Percentiles rank a stretch among this genome's conserved stretches.
These are phyloP conservation scores for Chrysoporthe deuterocubensis DNA, from an alignment of 2,329 filamentous ascomycete species.

Conservation along the genomic window DNA sequence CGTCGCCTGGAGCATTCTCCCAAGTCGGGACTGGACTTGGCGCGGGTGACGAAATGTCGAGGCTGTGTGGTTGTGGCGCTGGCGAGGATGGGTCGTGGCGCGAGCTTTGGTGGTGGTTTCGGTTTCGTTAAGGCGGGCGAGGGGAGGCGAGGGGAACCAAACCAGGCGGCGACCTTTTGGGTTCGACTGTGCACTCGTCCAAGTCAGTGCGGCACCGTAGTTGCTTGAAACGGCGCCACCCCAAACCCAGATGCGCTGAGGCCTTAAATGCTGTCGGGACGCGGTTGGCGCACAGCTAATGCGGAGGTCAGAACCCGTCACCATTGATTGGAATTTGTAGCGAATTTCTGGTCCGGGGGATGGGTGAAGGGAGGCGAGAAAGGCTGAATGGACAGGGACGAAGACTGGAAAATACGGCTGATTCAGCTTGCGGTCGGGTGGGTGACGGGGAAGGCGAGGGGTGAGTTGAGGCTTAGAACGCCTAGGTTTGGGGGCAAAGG, in stretches of 20 bases:
- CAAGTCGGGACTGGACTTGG: conserved; percentile 2
- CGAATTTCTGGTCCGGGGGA: neutral
- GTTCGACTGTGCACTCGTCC: conserved; percentile 1
- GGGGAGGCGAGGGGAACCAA: neutral
- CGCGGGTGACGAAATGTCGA: conserved; percentile 30
- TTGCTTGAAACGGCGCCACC: neutral
- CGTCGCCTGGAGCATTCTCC: conserved; percentile 24
- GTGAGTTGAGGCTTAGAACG: neutral
- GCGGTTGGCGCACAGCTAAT: conserved; percentile 4
- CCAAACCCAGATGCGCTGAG: neutral
- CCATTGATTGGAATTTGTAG: neutral
- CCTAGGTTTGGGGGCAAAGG: conserved; percentile 5
- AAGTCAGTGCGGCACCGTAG: neutral
- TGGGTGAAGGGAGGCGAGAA: conserved; percentile 7
- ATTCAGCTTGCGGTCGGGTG: conserved; percentile 6
- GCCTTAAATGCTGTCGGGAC: neutral
- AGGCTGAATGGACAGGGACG: neutral
- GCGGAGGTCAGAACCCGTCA: neutral
- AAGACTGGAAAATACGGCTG: conserved; percentile 1
- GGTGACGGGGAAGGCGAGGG: neutral
- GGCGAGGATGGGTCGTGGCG: conserved; percentile 28
- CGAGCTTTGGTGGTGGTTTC: conserved; percentile 26
- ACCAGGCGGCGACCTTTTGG: neutral
- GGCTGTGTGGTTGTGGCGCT: conserved; percentile 30
- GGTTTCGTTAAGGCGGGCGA: neutral